Evolutionary conservation across 495 filamentous ascomycete genomes (phyloP).

Genomic region (Aspergillus baeticus): DNA sequence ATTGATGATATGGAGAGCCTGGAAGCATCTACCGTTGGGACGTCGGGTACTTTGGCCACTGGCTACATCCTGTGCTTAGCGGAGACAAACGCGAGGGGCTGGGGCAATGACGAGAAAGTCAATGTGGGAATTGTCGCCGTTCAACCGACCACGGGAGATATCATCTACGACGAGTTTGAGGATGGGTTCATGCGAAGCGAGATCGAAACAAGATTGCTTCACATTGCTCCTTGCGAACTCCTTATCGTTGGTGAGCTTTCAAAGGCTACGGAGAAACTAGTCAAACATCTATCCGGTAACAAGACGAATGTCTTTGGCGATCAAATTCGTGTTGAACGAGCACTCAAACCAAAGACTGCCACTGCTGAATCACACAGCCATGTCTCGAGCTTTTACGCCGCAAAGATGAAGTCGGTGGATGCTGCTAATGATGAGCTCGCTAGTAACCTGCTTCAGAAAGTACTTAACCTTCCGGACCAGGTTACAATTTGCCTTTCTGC

Average conservation of each 20-base stretch:
- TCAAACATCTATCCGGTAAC: slow-evolving; percentile 85
- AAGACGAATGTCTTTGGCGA: slow-evolving; percentile 93
- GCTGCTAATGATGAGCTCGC: slow-evolving; percentile 46
- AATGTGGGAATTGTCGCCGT: slow-evolving; percentile 92
- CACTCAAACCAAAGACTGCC: slow-evolving; percentile 73
- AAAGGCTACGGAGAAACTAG: slow-evolving; percentile 88
- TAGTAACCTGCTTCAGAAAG: slow-evolving; percentile 73
- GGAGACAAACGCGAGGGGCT: slow-evolving; percentile 80
- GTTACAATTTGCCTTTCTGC: slow-evolving; percentile 91
- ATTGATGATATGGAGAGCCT: slow-evolving; percentile 91
- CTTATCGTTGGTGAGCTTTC: slow-evolving; percentile 92
- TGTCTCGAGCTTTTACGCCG: slow-evolving; percentile 91
- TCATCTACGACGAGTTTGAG: slow-evolving; percentile 95
- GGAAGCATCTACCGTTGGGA: slow-evolving; percentile 47
- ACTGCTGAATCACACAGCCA: slow-evolving; percentile 84
- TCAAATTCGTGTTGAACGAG: slow-evolving; percentile 76
- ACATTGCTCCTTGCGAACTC: slow-evolving; percentile 95
- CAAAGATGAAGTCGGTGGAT: slow-evolving; percentile 67
- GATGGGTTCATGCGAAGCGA: slow-evolving; percentile 98
- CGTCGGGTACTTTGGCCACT: slow-evolving; percentile 63
- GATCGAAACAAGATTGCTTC: slow-evolving; percentile 88
- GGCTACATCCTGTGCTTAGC: slow-evolving; percentile 94
- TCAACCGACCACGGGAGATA: slow-evolving; percentile 91
- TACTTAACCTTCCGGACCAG: slow-evolving; percentile 78
- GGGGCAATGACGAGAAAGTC: slow-evolving; percentile 89